phyloP scores from a whole-genome alignment of 805 yeast genomes.

The Candida parachauliodes region DNA sequence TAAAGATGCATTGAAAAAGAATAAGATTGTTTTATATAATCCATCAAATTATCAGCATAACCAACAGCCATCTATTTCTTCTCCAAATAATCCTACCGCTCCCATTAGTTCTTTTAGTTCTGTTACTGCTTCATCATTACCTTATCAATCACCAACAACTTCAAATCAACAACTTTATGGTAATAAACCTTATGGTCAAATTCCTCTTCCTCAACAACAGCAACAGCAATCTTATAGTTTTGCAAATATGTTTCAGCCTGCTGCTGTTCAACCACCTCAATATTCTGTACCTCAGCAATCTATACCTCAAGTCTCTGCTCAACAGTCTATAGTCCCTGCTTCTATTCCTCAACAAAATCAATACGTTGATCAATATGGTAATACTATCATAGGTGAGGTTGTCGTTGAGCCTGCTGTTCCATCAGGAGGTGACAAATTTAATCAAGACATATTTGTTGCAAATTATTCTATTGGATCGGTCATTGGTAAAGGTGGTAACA shows the following conservation, averaged over 20 bases:
- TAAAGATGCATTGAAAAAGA: conserved; percentile 47
- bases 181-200: conserved; percentile 9
- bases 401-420: conserved; percentile 33
- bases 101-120: conserved; percentile 12
- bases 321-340: not conserved
- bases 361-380: conserved; percentile 43
- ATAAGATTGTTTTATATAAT: conserved; percentile 55
- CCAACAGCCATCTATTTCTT: conserved; percentile 1
- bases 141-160: conserved; percentile 1
- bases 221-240: conserved; percentile 31
- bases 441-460: conserved; percentile 73
- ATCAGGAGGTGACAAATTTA: conserved; percentile 45
- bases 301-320: not conserved
- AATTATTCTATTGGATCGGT: conserved; percentile 77
- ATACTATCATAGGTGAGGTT: conserved; percentile 42
- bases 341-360: conserved; percentile 28
- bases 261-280: conserved; percentile 28
- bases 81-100: conserved; percentile 8
- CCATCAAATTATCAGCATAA: conserved; percentile 45
- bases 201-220: conserved; percentile 12
- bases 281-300: conserved; percentile 31
- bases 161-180: not conserved
- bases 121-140: not conserved
- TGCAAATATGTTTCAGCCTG: conserved; percentile 39
- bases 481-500: conserved; percentile 84